A percentile compares a stretch with the other conserved stretches of the same genome.
Conservation (phyloP, 75 land plant species). For the Cupressus sempervirens region DNA sequence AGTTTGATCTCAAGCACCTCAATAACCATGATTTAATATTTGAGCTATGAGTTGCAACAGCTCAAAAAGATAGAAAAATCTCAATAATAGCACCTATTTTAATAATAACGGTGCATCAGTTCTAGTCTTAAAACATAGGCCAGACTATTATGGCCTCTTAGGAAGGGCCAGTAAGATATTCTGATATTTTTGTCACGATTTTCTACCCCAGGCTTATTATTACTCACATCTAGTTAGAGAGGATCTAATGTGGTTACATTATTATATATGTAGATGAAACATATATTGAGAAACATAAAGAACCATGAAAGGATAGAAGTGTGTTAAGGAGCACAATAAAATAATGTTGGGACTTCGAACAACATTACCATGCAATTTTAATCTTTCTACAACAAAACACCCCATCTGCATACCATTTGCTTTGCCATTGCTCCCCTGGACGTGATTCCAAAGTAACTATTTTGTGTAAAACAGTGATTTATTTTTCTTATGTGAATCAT, state of each 20-base stretch:
- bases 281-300: not conserved
- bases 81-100: not conserved
- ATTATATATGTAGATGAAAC: not conserved
- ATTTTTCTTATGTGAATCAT: not conserved
- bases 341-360: not conserved
- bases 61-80: not conserved
- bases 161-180: not conserved
- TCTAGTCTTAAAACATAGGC: not conserved
- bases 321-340: not conserved
- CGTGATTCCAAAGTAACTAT: not conserved
- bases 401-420: not conserved
- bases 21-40: not conserved
- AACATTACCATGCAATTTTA: not conserved
- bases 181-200: not conserved
- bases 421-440: not conserved
- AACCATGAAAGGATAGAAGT: not conserved
- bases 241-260: not conserved
- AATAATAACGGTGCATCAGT: not conserved
- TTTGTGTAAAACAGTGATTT: not conserved
- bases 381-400: not conserved
- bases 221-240: not conserved
- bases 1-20: not conserved
- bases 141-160: not conserved
- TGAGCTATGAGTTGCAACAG: not conserved
- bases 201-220: not conserved